Conservation (phyloP, 345 rosid species). For the Mallotus nudiflorus region DNA sequence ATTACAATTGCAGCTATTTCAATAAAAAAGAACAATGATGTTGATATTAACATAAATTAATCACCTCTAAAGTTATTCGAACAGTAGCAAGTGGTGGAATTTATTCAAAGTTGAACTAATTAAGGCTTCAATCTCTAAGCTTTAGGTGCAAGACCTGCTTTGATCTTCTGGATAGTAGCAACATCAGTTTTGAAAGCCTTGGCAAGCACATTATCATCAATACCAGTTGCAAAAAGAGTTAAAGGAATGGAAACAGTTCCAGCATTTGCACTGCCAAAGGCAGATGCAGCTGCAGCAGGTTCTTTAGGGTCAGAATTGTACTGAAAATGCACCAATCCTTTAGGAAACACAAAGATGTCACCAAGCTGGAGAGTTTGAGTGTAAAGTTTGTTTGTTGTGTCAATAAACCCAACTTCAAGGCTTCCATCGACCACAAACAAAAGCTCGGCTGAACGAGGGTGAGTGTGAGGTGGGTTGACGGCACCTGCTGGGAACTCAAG, state of each 20-base stretch:
- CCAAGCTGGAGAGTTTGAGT: constrained; percentile 32
- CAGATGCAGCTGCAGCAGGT: constrained; percentile 23
- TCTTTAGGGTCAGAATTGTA: constrained; percentile 17
- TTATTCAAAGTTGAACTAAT: too few species aligned
- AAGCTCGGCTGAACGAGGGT: constrained; percentile 40
- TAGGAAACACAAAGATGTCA: constrained; percentile 40
- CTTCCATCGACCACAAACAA: constrained; percentile 23
- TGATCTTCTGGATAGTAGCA: constrained; percentile 23
- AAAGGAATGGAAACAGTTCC: constrained; percentile 28
- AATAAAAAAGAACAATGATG: too few species aligned
- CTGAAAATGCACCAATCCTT: constrained; percentile 42
- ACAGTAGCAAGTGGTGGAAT: too few species aligned
- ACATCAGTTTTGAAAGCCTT: constrained; percentile 38
- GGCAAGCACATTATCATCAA: constrained; percentile 39
- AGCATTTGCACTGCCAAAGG: constrained; percentile 37
- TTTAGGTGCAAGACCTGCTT: neutral
- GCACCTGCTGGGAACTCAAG: constrained; percentile 29
- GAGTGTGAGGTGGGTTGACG: constrained; percentile 34
- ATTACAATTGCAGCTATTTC: too few species aligned
- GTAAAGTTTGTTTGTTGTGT: constrained; percentile 41
- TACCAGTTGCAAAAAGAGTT: constrained; percentile 32
- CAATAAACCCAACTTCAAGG: constrained; percentile 45
- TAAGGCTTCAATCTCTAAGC: too few species aligned
- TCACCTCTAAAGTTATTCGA: too few species aligned
- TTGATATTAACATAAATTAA: too few species aligned